Evolutionary conservation across 1,284 basidiomycete species (phyloP).

Genomic region (Lignosus rhinocerotis): DNA sequence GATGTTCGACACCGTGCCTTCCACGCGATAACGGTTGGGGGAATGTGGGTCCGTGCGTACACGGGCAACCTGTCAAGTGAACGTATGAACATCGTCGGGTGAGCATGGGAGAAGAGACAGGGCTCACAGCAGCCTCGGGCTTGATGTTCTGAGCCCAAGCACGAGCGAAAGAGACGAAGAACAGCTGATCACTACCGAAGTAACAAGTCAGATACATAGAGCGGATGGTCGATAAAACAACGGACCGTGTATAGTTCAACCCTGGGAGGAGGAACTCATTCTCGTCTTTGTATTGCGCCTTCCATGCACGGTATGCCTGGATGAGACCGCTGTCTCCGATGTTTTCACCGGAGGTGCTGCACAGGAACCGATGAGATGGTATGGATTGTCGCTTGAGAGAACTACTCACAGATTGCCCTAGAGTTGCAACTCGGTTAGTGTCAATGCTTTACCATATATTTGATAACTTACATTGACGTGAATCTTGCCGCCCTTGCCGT

Average conservation of each 20-base stretch:
- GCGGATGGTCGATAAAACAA: neutral
- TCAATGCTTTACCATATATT: neutral
- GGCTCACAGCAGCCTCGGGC: conserved; percentile 62
- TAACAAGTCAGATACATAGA: neutral
- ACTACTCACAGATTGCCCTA: conserved; percentile 70
- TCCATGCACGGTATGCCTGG: conserved; percentile 89
- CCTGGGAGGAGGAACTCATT: conserved; percentile 79
- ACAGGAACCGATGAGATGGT: neutral
- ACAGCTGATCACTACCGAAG: conserved; percentile 79
- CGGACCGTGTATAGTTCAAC: conserved; percentile 72
- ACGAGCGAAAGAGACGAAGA: conserved; percentile 85
- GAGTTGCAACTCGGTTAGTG: conserved; percentile 1
- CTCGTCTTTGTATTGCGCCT: conserved; percentile 63
- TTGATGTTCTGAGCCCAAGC: conserved; percentile 78
- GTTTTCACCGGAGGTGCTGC: conserved; percentile 82
- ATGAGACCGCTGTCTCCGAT: conserved; percentile 88
- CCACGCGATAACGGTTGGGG: conserved; percentile 75
- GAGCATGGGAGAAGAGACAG: conserved; percentile 27
- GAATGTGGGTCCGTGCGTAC: conserved; percentile 90
- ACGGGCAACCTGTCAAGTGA: conserved; percentile 59
- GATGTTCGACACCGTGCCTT: conserved; percentile 80
- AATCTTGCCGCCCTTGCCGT: conserved; percentile 81
- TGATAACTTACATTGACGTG: conserved; percentile 79
- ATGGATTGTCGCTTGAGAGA: conserved; percentile 4
- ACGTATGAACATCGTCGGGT: conserved; percentile 15